A percentile compares a stretch with the other conserved stretches of the same genome.
phyloP scores from a whole-genome alignment of 208 protist species.

The Vickermania ingenoplastis region DNA sequence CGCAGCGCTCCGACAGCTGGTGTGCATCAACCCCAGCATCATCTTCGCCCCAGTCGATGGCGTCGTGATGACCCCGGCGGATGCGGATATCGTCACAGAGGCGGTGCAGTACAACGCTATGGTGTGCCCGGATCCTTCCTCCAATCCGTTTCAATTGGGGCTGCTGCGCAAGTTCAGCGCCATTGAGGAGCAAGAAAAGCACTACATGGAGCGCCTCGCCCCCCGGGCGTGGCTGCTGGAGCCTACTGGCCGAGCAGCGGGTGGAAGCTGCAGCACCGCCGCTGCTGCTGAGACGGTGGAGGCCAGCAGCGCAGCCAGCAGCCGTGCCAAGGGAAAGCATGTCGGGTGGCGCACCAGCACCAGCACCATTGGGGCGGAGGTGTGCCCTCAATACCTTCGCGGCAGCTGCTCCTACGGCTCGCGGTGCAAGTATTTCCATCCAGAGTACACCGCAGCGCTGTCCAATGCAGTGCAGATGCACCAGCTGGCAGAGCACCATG shows the following conservation, averaged over 20 bases:
- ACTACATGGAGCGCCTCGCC: constrained; percentile 46
- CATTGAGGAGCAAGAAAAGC: constrained; percentile 60
- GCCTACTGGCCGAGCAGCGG: not conserved
- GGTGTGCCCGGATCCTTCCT: constrained; percentile 57
- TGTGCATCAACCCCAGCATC: constrained; percentile 67
- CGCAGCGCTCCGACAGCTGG: constrained; percentile 48
- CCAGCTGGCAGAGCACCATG: not conserved
- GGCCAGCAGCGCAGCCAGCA: no score
- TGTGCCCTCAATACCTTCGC: constrained; percentile 39
- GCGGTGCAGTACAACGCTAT: constrained; percentile 58
- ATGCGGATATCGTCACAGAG: constrained; percentile 44
- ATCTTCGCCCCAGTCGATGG: constrained; percentile 66
- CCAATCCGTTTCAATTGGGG: constrained; percentile 72
- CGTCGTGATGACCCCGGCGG: constrained; percentile 34
- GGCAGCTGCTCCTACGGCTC: constrained; percentile 40
- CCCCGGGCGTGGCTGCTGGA: constrained; percentile 49
- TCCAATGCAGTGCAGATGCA: constrained; percentile 21
- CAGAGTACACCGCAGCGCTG: constrained; percentile 23
- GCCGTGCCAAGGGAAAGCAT: no score
- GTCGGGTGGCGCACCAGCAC: no score
- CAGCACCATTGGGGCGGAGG: constrained; percentile 33
- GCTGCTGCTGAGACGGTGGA: no score
- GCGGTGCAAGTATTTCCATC: constrained; percentile 47
- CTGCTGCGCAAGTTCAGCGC: constrained; percentile 59
- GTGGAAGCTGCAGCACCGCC: not conserved